Base-by-base conservation (phyloP, 2,329 filamentous ascomycete species). In the Colletotrichum tropicicola region DNA sequence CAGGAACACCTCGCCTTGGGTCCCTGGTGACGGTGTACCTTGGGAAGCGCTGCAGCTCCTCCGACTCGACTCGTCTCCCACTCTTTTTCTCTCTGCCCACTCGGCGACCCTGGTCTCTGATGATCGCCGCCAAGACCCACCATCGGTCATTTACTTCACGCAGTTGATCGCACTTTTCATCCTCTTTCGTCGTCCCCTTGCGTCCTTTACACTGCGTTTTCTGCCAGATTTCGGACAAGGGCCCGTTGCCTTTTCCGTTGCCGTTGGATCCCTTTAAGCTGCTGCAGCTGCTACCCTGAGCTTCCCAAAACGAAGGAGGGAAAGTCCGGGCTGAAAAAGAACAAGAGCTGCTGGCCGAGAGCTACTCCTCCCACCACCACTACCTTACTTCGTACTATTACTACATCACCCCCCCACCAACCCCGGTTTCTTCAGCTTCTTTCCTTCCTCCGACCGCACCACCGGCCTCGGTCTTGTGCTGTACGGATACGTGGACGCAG, bases 101-200 rank as follows among this genome's bases (percentile, higher is more conserved):
- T 19, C 25, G 21, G 37, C 53, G 15, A 47, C 63, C 63, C 59
- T 64, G 59, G 59, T 64, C 59, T 57, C 27, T 52, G 59, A 64
- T 67, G 64, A 67, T 68, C 66, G 64, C 47, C 65, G 55, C 66
- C 55, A 52, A 59, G 66, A 67, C 65, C 64, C 51, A 65, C 66
- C 27, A 43, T 35, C 54, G 23, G 54, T 68, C 66, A 68, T 68
- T 67, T 67, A 65, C 64, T 41, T 66, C 60, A 59, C 48, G 49
- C 59, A 59, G 48, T 66, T 60, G 59, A 66, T 64, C 48, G 58
- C 59, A 64, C 53, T 51, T 57, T 56, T 47, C 45, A 25, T 62
- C 47, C 39, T 64, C 37, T 59, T 66, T 59, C 21, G 51, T 48
- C 47, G 47, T 48, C 59, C 32, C 54, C 43, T 44, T 37, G 39